A percentile compares a stretch with the other conserved stretches of the same genome.
phyloP scores from a whole-genome alignment of 768 basidiomycete species.

The Mycena haematopus region DNA sequence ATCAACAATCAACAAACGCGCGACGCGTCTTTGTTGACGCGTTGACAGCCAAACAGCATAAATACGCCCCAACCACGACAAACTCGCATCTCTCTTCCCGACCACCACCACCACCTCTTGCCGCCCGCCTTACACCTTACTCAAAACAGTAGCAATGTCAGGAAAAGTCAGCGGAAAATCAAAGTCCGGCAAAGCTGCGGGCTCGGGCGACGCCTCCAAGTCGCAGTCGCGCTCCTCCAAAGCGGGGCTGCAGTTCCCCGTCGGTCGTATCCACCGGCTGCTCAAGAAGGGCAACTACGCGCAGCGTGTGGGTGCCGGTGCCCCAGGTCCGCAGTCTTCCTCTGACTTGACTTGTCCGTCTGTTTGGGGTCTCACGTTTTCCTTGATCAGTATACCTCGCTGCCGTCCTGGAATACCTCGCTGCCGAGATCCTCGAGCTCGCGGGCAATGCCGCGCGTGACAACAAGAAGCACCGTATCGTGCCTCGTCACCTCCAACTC shows the following conservation, averaged over 20 bases:
- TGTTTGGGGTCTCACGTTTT: not conserved
- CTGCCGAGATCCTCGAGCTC: slow-evolving; percentile 85
- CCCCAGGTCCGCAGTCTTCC: slow-evolving; percentile 56
- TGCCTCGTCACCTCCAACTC: slow-evolving; percentile 85
- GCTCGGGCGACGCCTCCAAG: slow-evolving; percentile 46
- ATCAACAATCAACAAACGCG: slow-evolving; percentile 40
- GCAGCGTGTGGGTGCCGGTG: slow-evolving; percentile 79
- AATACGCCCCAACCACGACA: slow-evolving; percentile 28
- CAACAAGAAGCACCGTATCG: slow-evolving; percentile 86
- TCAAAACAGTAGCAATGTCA: slow-evolving; percentile 40
- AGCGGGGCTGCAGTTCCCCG: slow-evolving; percentile 76
- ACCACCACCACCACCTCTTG: slow-evolving; percentile 26
- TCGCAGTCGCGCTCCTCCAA: slow-evolving; percentile 68
- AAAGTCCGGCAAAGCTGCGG: slow-evolving; percentile 46
- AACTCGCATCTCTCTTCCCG: slow-evolving; percentile 18
- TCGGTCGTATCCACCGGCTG: slow-evolving; percentile 83
- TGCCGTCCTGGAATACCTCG: slow-evolving; percentile 83
- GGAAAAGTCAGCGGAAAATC: slow-evolving; percentile 43
- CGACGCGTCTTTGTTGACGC: slow-evolving; percentile 46
- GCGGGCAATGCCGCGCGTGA: slow-evolving; percentile 79
- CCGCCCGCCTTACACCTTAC: slow-evolving; percentile 13
- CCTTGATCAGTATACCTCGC: slow-evolving; percentile 74
- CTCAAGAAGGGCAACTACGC: slow-evolving; percentile 82
- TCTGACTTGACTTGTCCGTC: not conserved
- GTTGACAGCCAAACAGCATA: slow-evolving; percentile 36